Evolutionary conservation across 768 basidiomycete species (phyloP).

Genomic region (Agrocybe praecox): DNA sequence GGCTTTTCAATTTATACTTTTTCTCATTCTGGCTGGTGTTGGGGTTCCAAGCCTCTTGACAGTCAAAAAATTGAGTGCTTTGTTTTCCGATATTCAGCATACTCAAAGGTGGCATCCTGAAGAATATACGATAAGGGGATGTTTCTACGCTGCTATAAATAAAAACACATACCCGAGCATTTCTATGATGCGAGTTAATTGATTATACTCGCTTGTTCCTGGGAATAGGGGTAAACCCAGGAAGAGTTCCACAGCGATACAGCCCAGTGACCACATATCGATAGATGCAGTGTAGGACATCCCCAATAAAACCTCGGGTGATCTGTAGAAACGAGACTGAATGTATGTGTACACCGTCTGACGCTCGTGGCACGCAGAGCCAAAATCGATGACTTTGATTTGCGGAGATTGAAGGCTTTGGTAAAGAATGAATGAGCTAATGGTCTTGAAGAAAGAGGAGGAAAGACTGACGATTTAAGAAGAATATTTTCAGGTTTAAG

Average conservation of each 20-base stretch:
- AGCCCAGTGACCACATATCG: constrained; percentile 99
- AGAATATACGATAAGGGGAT: constrained; percentile 7
- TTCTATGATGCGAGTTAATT: constrained; percentile 94
- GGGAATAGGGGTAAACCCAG: constrained; percentile 95
- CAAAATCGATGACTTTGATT: constrained; percentile 88
- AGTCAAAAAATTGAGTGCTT: constrained; percentile 90
- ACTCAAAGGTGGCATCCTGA: constrained; percentile 84
- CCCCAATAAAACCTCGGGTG: constrained; percentile 94
- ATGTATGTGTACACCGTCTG: constrained; percentile 99
- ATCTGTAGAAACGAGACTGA: constrained; percentile 97
- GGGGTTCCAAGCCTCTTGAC: constrained; percentile 56
- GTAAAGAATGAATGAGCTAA: constrained; percentile 1
- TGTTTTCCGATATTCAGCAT: constrained; percentile 98
- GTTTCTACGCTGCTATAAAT: background rate
- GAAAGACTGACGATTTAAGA: constrained; percentile 76
- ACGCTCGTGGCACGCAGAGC: constrained; percentile 97
- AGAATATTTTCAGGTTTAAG: constrained; percentile 99
- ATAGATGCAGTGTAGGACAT: constrained; percentile 94
- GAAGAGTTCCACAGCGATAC: constrained; percentile 98
- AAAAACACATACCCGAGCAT: constrained; percentile 88
- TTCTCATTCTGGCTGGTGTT: constrained; percentile 78
- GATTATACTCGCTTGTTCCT: constrained; percentile 99
- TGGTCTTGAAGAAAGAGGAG: constrained; percentile 13
- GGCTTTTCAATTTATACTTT: constrained; percentile 83
- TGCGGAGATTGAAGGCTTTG: constrained; percentile 57